Conservation (phyloP, 495 filamentous ascomycete species). For the Xylaria sp. region DNA sequence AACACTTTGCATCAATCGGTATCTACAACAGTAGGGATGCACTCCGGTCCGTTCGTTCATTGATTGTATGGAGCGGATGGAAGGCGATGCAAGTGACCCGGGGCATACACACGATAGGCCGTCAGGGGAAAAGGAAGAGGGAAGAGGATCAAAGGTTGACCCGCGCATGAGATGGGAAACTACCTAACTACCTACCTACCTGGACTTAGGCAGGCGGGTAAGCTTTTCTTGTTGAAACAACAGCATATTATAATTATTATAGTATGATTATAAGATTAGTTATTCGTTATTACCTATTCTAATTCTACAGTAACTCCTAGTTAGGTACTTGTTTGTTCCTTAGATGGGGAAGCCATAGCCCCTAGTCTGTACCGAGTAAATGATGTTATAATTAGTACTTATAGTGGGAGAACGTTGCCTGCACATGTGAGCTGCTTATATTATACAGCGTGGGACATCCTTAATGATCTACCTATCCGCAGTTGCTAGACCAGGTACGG, state of each 20-base stretch:
- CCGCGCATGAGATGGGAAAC: conserved; percentile 5
- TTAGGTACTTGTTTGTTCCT: conserved; percentile 12
- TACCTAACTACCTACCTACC: neutral
- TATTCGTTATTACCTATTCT: conserved; percentile 3
- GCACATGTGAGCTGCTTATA: conserved; percentile 14
- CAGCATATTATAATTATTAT: neutral
- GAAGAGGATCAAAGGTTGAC: neutral
- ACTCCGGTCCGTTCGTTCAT: neutral
- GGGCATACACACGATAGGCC: neutral
- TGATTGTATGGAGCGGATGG: neutral
- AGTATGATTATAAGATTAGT: conserved; percentile 12
- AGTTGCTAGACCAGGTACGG: neutral
- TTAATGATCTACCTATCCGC: conserved; percentile 18
- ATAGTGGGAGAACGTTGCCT: neutral
- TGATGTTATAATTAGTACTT: conserved; percentile 21
- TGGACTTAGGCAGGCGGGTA: neutral
- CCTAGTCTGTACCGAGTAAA: conserved; percentile 9
- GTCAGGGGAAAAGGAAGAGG: neutral
- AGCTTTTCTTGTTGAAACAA: conserved; percentile 7
- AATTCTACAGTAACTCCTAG: neutral
- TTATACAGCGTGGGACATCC: neutral
- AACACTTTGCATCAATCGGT: neutral
- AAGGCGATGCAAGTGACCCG: neutral
- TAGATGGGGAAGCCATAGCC: conserved; percentile 7
- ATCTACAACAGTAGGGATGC: neutral